Evolutionary conservation across 108 stramenopile species (phyloP).

Genomic region (Nitzschia sp.): DNA sequence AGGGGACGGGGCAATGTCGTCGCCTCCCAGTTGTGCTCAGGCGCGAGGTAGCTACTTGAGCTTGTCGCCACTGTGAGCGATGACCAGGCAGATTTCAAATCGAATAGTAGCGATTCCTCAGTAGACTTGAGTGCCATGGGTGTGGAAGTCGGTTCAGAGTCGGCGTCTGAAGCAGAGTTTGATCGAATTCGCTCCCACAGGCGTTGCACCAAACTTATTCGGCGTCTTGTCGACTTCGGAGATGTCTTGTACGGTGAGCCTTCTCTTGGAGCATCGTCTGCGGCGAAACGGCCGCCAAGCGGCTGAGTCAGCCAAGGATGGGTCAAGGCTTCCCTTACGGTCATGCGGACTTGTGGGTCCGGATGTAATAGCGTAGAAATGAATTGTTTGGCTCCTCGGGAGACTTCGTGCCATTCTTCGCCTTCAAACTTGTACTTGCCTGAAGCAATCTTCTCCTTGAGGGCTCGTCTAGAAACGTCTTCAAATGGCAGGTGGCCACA

Average conservation of each 20-base stretch:
- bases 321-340: slow-evolving; percentile 19
- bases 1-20: no score
- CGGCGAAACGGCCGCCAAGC: no score
- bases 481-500: slow-evolving; percentile 25
- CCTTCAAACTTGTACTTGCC: slow-evolving; percentile 15
- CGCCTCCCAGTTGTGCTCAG: no score
- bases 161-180: no score
- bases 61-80: no score
- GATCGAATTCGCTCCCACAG: background rate
- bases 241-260: background rate
- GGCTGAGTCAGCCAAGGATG: slow-evolving; percentile 28
- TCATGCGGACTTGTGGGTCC: slow-evolving; percentile 29
- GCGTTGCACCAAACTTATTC: background rate
- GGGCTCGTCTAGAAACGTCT: background rate
- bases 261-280: background rate
- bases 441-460: slow-evolving; percentile 15
- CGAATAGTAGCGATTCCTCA: no score
- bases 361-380: slow-evolving; percentile 24
- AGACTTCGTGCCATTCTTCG: slow-evolving; percentile 17
- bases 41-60: no score
- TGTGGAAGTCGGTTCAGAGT: no score
- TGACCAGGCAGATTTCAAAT: no score
- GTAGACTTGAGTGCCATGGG: no score
- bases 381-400: slow-evolving; percentile 33
- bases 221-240: background rate